Evolutionary conservation across 2,329 filamentous ascomycete species (phyloP), one percentile per base, ranked within the genome.

Genomic region (Dactylellina haptotyla): DNA sequence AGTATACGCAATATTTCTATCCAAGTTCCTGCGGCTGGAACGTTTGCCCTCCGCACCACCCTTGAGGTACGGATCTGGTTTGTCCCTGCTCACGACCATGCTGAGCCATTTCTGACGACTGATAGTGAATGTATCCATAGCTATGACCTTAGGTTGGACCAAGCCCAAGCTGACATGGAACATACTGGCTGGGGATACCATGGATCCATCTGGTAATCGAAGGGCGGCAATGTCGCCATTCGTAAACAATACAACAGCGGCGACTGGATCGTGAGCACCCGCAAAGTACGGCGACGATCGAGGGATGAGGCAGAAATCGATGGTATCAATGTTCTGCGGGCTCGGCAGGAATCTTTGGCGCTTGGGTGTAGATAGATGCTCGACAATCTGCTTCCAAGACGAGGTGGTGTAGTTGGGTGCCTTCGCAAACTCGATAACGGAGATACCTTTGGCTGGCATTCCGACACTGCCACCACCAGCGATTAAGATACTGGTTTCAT

Each of bases 341-440:
- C 90, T 91, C 6, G 89, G 87, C 2, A 99, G 83, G 9, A 90
- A 85, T 48, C 87, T 85, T 71, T 90, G 87, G 16, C 87, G 84
- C 79, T 92, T 96, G 4, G 87, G 86, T n/a, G 87, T 89, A 75
- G 89, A 87, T 77, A 96, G 90, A 80, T 97, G 92, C 43, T 88
- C 87, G 0, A 88, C 85, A 0, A 99, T 85, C 0, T 90, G 81
- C 79, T 96, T 91, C 92, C 93, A 98, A 2, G 91, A 89, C 8
- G 93, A 94, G 3, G 95, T 98, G 34, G 92, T 88, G 81, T 97
- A 98, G 54, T 92, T 89, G 0, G 95, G 95, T 4, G 94, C 97
- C 51, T 88, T 82, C 1, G 95, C 95, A 66, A 99, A 84, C 76
- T 99, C 95, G 66, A 98, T 85, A 76, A 98, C 94, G 0, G 91